Evolutionary conservation across 805 yeast species (phyloP).

Genomic region (Candida bentonensis): DNA sequence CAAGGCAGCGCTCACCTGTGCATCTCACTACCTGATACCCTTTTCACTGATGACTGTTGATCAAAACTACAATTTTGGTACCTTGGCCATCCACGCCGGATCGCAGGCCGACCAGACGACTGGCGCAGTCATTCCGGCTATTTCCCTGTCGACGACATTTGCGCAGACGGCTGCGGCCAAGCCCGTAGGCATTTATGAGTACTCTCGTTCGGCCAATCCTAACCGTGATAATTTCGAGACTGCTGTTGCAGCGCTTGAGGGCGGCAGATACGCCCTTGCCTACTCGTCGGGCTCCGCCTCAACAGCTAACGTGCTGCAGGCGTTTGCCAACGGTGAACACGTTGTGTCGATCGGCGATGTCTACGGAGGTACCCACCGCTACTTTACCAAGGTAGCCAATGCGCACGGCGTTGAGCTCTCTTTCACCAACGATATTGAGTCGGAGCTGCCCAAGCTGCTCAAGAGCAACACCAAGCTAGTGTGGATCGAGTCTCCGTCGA

Average conservation of each 20-base stretch:
- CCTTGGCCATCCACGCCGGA: slow-evolving; percentile 78
- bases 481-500: slow-evolving; percentile 83
- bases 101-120: slow-evolving; percentile 54
- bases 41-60: slow-evolving; percentile 27
- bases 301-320: slow-evolving; percentile 63
- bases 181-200: slow-evolving; percentile 70
- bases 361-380: slow-evolving; percentile 85
- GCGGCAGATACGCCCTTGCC: slow-evolving; percentile 53
- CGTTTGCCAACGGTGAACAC: slow-evolving; percentile 58
- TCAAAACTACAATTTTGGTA: slow-evolving; percentile 36
- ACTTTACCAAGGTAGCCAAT: slow-evolving; percentile 72
- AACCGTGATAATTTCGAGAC: slow-evolving; percentile 70
- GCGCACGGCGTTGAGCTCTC: slow-evolving; percentile 61
- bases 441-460: slow-evolving; percentile 43
- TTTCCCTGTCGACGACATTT: slow-evolving; percentile 72
- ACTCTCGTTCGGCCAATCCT: slow-evolving; percentile 77
- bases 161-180: slow-evolving; percentile 66
- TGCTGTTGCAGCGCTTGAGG: slow-evolving; percentile 68
- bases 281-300: slow-evolving; percentile 79
- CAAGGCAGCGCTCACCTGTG: no score
- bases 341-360: slow-evolving; percentile 74
- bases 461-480: slow-evolving; percentile 56
- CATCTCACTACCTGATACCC: not conserved
- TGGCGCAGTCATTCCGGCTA: slow-evolving; percentile 80
- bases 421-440: slow-evolving; percentile 50